Conservation (phyloP, 495 filamentous ascomycete genomes). For the Neurospora sp. region DNA sequence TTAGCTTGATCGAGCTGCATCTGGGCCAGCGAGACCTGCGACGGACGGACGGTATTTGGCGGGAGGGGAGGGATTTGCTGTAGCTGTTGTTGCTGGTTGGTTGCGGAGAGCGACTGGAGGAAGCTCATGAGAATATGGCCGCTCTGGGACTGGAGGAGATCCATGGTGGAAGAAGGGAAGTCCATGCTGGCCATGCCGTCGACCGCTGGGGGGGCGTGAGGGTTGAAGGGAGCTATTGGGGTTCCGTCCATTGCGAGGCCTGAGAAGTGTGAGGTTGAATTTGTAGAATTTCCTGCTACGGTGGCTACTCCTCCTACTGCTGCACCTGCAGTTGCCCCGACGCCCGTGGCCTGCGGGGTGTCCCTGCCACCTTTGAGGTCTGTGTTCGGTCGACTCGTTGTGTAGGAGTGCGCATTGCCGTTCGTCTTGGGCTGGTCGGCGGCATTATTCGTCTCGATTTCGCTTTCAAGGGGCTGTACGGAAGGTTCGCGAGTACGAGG, state of each 20-base stretch:
- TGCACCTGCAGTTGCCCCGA: background rate
- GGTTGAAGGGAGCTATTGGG: background rate
- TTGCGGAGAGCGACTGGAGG: constrained; percentile 6
- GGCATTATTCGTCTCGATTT: background rate
- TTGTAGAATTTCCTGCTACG: background rate
- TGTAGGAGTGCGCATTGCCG: background rate
- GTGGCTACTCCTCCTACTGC: background rate
- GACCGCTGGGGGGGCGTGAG: background rate
- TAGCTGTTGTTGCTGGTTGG: constrained; percentile 6
- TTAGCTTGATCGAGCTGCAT: constrained; percentile 5
- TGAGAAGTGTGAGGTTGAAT: background rate
- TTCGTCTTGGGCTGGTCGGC: background rate
- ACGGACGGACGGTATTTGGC: constrained; percentile 20
- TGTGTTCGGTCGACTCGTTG: background rate
- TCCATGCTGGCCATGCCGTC: background rate
- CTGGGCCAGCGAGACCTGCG: constrained; percentile 19
- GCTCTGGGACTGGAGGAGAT: constrained; percentile 8
- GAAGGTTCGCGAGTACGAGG: constrained; percentile 18
- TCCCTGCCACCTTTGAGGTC: background rate
- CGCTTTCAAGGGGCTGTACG: constrained; percentile 1
- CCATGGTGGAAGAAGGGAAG: constrained; percentile 4
- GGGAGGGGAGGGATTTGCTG: constrained; percentile 6
- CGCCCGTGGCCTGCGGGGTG: background rate
- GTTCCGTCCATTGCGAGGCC: background rate
- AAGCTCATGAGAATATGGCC: constrained; percentile 18